Percentiles rank a stretch among this genome's conserved stretches.
These are phyloP conservation scores for Solanum etuberosum DNA, from an alignment of 257 asterid genomes.

Conservation along the genomic window DNA sequence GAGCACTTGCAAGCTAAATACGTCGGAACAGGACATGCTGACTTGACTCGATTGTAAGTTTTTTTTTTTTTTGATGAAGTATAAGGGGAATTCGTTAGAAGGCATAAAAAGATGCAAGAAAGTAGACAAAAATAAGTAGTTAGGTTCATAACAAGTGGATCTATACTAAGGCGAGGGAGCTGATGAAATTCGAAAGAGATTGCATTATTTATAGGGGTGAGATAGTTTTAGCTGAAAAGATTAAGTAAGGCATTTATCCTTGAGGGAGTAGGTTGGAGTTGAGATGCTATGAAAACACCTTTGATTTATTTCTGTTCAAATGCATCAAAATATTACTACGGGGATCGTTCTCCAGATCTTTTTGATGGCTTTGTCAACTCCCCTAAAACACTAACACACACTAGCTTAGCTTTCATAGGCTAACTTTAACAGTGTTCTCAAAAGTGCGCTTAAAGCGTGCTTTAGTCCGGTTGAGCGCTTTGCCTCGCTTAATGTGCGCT, in stretches of 20 bases:
- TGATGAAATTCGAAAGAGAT: not conserved
- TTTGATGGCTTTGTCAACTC: no score
- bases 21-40: slow-evolving; percentile 99
- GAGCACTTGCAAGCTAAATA: slow-evolving; percentile 95
- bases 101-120: not conserved
- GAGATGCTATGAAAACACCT: no score
- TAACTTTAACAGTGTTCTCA: no score
- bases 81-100: fast-evolving
- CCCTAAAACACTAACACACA: no score
- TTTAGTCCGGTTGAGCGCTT: no score
- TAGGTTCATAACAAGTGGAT: no score
- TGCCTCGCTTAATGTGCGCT: no score
- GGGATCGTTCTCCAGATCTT: no score
- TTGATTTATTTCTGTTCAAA: no score
- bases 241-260: not conserved
- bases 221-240: not conserved
- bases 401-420: no score
- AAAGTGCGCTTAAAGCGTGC: no score
- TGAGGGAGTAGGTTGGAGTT: not conserved
- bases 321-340: no score
- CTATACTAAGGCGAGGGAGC: not conserved
- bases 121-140: not conserved
- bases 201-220: not conserved
- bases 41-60: slow-evolving; percentile 80
- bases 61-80: not conserved